Evolutionary conservation across 2,329 filamentous ascomycete species (phyloP).

Genomic region (Grosmannia clavigera): DNA sequence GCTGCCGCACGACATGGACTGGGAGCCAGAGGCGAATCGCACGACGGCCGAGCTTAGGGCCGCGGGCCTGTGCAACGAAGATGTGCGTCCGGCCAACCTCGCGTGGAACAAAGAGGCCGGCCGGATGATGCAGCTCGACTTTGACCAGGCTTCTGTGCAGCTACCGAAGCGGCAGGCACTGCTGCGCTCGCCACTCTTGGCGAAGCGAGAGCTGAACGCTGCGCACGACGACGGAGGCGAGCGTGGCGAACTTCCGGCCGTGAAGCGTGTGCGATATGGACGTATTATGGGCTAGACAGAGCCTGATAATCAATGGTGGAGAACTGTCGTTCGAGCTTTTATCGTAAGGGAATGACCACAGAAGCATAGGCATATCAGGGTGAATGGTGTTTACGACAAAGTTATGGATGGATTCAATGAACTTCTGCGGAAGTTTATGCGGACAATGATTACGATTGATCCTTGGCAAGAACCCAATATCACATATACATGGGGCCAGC

Average conservation of each 20-base stretch:
- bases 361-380: too few species aligned
- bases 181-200: neutral
- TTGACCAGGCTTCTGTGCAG: neutral
- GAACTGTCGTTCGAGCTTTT: too few species aligned
- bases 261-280: neutral
- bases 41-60: neutral
- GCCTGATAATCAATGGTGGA: too few species aligned
- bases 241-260: neutral
- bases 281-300: neutral
- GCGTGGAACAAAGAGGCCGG: constrained; percentile 3
- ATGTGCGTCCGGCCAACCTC: neutral
- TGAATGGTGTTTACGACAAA: too few species aligned
- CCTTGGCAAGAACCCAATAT: too few species aligned
- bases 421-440: too few species aligned
- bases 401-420: too few species aligned
- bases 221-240: neutral
- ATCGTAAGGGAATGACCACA: too few species aligned
- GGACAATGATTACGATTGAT: too few species aligned
- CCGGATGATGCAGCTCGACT: constrained; percentile 6
- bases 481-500: too few species aligned
- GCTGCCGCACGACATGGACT: neutral
- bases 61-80: constrained; percentile 1
- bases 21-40: neutral
- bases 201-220: neutral
- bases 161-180: neutral